Evolutionary conservation across 352 stramenopile species (phyloP), one percentile per base, ranked within the genome.

Genomic region (Phytophthora hibernalis): DNA sequence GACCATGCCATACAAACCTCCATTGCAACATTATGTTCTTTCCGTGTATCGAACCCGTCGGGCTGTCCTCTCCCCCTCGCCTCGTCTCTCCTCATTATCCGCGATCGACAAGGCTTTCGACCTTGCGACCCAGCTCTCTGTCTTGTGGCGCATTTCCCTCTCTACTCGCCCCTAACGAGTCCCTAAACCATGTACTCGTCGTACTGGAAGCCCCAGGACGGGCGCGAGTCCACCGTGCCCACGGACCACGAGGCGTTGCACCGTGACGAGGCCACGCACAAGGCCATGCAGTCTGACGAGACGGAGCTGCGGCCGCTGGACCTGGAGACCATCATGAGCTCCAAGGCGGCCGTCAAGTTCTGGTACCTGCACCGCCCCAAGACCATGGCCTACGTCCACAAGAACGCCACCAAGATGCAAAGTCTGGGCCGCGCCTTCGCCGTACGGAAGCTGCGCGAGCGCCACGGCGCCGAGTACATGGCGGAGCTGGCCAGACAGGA

Each of bases 351-450:
- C 43, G 87, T 96, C 74, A 96, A 96, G 81, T 96, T 91, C 68
- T 96, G 87, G 87, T 96, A 96, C 65, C 65, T 96, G 24, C 87
- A 96, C 54, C 87, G 87, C 15, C 87, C 87, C 45, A 96, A 96
- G 75, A 96, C 87, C 16, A 96, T 96, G 87, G 83, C 91, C 57
- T 94, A 92, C 61, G 87, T 96, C 35, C 87, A 96, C 76, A 91
- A 88, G 79, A 96, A 96, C 67, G 87, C 85, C 13, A 92, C 86
- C 52, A 94, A 94, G 73, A 91, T 96, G 50, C 87, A 96, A 72
- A 89, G 72, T 38, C 49, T 96, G 20, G 87, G 83, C 0, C 87
- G 87, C 45, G 83, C 87, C 20, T 96, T 85, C 62, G 87, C 87
- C 42, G 84, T 96, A 47, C 83, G 87, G 24, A 79, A 82, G 58